Evolutionary conservation across 2,329 filamentous ascomycete genomes (phyloP), one percentile per base, ranked within the genome.

Genomic region (Botryosphaeria agaves): DNA sequence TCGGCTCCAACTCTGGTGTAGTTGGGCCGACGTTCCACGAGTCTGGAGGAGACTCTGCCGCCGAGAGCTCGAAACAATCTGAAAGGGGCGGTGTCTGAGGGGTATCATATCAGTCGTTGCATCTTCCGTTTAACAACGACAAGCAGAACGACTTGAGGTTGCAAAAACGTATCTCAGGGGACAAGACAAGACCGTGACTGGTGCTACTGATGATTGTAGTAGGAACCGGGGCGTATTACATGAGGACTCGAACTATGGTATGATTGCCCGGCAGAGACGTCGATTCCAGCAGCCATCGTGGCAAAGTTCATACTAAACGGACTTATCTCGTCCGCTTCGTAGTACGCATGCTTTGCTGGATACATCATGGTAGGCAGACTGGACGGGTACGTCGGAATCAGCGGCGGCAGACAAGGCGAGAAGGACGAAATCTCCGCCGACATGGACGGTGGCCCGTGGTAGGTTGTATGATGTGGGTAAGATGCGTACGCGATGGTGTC

Each of bases 1-100:
- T 66, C 18, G 75, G 74, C 69, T 81, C 74, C n/a, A 75, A 80
- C 39, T 77, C 57, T 36, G 77, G 77, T 31, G 77, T 82, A 26
- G 68, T 69, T 21, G 76, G 76, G 54, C 51, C 58, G 30, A 42
- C 41, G 26, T 35, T 34, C 29, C 47, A 50, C 16, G 27, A 19
- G 34, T 61, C 57, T 31, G 53, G 44, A 18, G 57, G 56, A 29
- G 56, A 59, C 31, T 45, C 49, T n/a, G 48, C 44, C 24, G 41
- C 40, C 31, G 74, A 80, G 49, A 72, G 68, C 44, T 79, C 74
- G 51, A 73, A 79, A 17, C 72, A 76, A 49, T 78, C 75, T 45
- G 75, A 78, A 43, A 83, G 69, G 47, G 78, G 74, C 57, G 78
- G 78, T 53, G 78, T 83, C 78, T 84, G 58, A 28, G 5, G 14